Evolutionary conservation across 2,329 filamentous ascomycete species (phyloP).

Genomic region (Neofusicoccum umdonicola): DNA sequence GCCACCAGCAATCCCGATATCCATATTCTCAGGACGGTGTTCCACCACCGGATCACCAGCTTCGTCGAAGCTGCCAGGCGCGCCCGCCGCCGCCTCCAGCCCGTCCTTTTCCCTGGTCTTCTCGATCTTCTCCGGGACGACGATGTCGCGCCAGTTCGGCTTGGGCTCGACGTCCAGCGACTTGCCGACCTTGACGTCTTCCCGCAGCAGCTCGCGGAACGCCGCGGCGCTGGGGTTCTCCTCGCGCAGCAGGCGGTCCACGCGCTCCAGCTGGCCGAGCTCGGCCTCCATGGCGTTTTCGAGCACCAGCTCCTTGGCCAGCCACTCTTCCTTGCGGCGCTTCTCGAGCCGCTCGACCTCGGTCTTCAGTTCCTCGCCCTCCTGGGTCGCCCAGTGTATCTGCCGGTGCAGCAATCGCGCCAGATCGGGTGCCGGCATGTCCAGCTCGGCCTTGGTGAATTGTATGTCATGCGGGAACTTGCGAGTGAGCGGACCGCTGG

Average conservation of each 20-base stretch:
- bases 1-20: neutral
- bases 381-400: conserved; percentile 68
- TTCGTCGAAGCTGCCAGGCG: neutral
- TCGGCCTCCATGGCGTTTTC: conserved; percentile 71
- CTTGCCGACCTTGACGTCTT: conserved; percentile 28
- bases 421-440: conserved; percentile 64
- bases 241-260: conserved; percentile 34
- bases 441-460: conserved; percentile 65
- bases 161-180: neutral
- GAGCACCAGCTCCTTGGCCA: conserved; percentile 75
- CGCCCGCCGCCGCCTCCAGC: neutral
- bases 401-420: conserved; percentile 63
- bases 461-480: conserved; percentile 57
- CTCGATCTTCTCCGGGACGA: neutral
- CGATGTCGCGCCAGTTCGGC: conserved; percentile 8
- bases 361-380: conserved; percentile 61
- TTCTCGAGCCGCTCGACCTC: conserved; percentile 68
- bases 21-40: neutral
- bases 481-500: conserved; percentile 53
- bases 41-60: conserved; percentile 1
- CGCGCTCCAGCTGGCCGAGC: conserved; percentile 45
- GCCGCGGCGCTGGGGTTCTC: conserved; percentile 27
- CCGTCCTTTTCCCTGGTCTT: conserved; percentile 1
- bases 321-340: conserved; percentile 69
- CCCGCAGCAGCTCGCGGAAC: conserved; percentile 34